These are phyloP conservation scores for Colletotrichum gloeosporioides DNA, from an alignment of 2,329 filamentous ascomycete genomes.

Conservation along the genomic window DNA sequence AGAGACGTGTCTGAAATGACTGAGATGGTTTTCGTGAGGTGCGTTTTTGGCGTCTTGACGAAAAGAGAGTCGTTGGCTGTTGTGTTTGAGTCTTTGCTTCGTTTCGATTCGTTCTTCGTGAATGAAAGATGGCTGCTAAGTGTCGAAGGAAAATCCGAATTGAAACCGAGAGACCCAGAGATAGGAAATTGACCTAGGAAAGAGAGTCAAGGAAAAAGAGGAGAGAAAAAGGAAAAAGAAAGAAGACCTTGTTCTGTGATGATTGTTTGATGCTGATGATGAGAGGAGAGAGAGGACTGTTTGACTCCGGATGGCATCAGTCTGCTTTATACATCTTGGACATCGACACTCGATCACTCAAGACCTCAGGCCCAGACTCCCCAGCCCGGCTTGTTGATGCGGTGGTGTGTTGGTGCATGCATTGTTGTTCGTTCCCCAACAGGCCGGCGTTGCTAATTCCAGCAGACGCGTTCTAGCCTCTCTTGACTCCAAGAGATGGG, in stretches of 20 bases:
- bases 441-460: conserved; percentile 15
- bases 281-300: not conserved
- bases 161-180: conserved; percentile 22
- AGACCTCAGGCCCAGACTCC: not conserved
- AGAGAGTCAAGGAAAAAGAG: conserved; percentile 27
- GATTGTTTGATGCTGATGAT: conserved; percentile 12
- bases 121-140: not conserved
- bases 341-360: not conserved
- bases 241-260: conserved; percentile 24
- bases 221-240: conserved; percentile 27
- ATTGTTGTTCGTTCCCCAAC: not conserved
- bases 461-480: conserved; percentile 8
- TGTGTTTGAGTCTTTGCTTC: not conserved
- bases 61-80: not conserved
- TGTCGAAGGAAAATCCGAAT: conserved; percentile 7
- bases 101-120: not conserved
- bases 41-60: not conserved
- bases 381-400: not conserved
- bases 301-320: not conserved
- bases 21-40: not conserved
- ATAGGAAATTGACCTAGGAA: conserved; percentile 26
- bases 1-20: not conserved
- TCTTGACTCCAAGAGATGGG: not conserved
- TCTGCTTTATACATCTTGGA: conserved; percentile 16
- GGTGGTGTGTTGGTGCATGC: not conserved